A percentile compares a stretch with the other conserved stretches of the same genome.
phyloP scores from a whole-genome alignment of 1,284 basidiomycete species.

The Rhodotorula sp. region DNA sequence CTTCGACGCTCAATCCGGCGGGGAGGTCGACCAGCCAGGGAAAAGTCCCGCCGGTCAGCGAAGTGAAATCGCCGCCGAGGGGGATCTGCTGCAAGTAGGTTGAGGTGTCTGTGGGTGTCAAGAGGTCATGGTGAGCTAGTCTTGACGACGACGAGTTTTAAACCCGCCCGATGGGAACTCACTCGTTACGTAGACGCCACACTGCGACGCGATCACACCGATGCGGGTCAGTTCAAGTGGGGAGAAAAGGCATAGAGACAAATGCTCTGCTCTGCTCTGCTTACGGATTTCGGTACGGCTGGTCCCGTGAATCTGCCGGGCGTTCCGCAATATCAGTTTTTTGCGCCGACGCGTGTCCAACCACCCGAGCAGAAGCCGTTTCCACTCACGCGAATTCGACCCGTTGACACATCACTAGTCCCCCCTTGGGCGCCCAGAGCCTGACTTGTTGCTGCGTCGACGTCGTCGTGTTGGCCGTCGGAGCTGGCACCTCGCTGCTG shows the following conservation, averaged over 20 bases:
- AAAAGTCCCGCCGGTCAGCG: slow-evolving; percentile 12
- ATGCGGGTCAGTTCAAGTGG: not conserved
- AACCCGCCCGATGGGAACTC: not conserved
- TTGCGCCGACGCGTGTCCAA: too few relatives aligned
- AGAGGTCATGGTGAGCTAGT: not conserved
- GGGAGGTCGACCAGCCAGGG: slow-evolving; percentile 29
- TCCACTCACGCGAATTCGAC: slow-evolving; percentile 6
- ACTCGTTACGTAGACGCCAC: slow-evolving; percentile 20
- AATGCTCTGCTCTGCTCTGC: too few relatives aligned
- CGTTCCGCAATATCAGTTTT: not conserved
- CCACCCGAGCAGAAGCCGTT: too few relatives aligned
- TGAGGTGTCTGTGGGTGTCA: slow-evolving; percentile 9
- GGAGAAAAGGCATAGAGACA: too few relatives aligned
- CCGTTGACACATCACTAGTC: slow-evolving; percentile 11
- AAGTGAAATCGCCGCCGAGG: slow-evolving; percentile 4
- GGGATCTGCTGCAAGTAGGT: slow-evolving; percentile 27
- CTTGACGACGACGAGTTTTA: too few relatives aligned
- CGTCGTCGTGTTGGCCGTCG: slow-evolving; percentile 18
- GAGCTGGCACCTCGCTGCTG: not conserved
- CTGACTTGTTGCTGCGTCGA: not conserved
- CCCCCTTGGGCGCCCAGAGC: slow-evolving; percentile 9
- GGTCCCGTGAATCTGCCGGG: slow-evolving; percentile 11
- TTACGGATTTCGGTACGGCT: slow-evolving; percentile 4
- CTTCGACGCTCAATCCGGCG: slow-evolving; percentile 7
- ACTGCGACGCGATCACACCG: not conserved